phyloP scores from a whole-genome alignment of 441 rosid genomes.

The Gossypium gossypioides region DNA sequence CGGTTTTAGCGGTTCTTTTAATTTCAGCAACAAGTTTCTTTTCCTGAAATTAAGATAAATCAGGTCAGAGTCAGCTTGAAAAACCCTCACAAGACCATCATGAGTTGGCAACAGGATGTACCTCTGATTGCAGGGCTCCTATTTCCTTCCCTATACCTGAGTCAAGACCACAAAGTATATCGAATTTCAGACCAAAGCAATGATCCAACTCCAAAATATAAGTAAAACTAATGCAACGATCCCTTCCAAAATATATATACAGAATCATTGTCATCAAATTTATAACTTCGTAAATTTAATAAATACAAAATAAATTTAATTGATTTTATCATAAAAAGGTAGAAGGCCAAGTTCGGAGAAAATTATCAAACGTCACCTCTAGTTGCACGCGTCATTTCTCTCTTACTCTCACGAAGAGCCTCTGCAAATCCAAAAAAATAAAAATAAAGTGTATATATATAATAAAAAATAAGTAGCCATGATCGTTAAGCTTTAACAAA shows the following conservation, averaged over 20 bases:
- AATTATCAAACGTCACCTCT: slow-evolving; percentile 46
- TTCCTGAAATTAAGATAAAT: slow-evolving; percentile 43
- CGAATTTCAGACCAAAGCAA: slow-evolving; percentile 1
- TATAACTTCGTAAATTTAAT: background rate
- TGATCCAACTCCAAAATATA: background rate
- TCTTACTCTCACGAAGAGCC: slow-evolving; percentile 75
- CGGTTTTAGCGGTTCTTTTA: slow-evolving; percentile 81
- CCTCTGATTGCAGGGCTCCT: slow-evolving; percentile 67
- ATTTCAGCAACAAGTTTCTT: slow-evolving; percentile 90
- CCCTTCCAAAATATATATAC: background rate
- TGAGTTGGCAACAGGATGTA: slow-evolving; percentile 21
- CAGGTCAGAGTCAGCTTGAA: slow-evolving; percentile 9
- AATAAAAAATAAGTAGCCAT: background rate
- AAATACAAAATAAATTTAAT: background rate
- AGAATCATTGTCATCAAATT: background rate
- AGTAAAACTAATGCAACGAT: background rate
- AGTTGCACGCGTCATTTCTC: slow-evolving; percentile 82
- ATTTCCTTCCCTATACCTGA: slow-evolving; percentile 91
- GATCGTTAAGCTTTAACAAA: background rate
- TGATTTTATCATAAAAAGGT: background rate
- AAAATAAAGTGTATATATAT: background rate
- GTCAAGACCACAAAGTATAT: background rate
- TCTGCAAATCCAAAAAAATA: slow-evolving; percentile 38
- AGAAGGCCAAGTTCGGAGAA: background rate
- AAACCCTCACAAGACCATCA: background rate